phyloP scores from a whole-genome alignment of 176 grass and related monocot species.

The Oryza glumipatula region DNA sequence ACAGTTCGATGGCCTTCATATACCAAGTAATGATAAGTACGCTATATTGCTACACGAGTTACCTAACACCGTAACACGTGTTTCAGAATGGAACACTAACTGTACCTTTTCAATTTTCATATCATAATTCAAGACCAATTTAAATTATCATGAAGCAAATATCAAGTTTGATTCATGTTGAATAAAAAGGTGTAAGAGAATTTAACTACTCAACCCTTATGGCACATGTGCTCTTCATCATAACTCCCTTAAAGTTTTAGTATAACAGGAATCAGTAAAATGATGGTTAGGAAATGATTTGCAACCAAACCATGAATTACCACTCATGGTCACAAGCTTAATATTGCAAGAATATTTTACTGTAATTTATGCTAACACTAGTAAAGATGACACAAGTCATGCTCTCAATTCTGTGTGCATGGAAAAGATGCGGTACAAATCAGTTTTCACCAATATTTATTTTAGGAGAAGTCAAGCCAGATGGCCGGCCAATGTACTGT shows the following conservation, averaged over 20 bases:
- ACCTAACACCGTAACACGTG: not conserved
- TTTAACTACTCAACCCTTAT: not conserved
- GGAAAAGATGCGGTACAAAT: not conserved
- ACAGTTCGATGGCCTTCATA: not conserved
- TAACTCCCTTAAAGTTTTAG: not conserved
- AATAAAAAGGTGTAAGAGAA: conserved; percentile 5
- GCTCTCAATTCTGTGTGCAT: not conserved
- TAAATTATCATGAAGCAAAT: not conserved
- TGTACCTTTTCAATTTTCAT: not conserved
- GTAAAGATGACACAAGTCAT: not conserved
- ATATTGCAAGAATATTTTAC: not conserved
- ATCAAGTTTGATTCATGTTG: not conserved
- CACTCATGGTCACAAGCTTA: not conserved
- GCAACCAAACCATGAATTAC: conserved; percentile 8
- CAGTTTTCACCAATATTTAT: not conserved
- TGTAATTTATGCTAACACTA: not conserved
- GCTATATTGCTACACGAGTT: not conserved
- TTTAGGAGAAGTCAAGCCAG: conserved; percentile 4
- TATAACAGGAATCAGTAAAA: not conserved
- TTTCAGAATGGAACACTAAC: not conserved
- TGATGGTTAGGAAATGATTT: not conserved
- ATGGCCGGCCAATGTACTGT: not conserved
- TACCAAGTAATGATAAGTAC: not conserved
- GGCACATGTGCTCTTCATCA: not conserved
- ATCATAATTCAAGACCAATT: conserved; percentile 13